A percentile compares a stretch with the other conserved stretches of the same genome.
These are phyloP conservation scores for Xylariaceae sp. DNA, from an alignment of 2,329 filamentous ascomycete genomes.

Conservation along the genomic window DNA sequence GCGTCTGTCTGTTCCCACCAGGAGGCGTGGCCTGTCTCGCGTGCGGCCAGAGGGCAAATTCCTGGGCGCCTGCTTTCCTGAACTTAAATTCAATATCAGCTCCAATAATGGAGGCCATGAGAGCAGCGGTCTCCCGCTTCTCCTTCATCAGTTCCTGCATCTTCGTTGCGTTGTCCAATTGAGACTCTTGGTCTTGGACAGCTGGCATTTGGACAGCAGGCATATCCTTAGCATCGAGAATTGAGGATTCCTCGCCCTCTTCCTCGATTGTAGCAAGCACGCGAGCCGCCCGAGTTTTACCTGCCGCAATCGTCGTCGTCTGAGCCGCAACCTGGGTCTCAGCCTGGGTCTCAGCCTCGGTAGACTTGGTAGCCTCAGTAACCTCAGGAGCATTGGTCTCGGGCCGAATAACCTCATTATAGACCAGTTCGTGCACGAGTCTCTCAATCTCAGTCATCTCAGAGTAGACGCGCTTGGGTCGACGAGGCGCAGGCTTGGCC, in stretches of 20 bases:
- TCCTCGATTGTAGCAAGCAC: slow-evolving; percentile 4
- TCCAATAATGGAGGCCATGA: slow-evolving; percentile 22
- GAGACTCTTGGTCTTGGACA: slow-evolving; percentile 43
- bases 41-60: too few relatives aligned
- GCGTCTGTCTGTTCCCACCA: too few relatives aligned
- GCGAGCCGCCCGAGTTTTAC: background rate
- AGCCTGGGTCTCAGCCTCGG: too few relatives aligned
- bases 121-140: slow-evolving; percentile 28
- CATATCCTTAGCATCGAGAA: slow-evolving; percentile 22
- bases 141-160: slow-evolving; percentile 33
- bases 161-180: slow-evolving; percentile 60
- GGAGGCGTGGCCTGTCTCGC: too few relatives aligned
- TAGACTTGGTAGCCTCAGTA: too few relatives aligned
- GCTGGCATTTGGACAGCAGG: slow-evolving; percentile 30
- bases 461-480: too few relatives aligned
- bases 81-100: slow-evolving; percentile 34
- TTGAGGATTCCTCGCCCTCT: slow-evolving; percentile 23
- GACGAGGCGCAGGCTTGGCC: too few relatives aligned
- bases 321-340: background rate
- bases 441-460: too few relatives aligned
- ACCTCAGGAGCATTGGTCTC: slow-evolving; percentile 50
- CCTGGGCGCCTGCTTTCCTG: slow-evolving; percentile 41
- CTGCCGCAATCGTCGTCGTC: background rate
- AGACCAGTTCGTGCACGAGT: too few relatives aligned
- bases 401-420: too few relatives aligned